Evolutionary conservation across 208 protist species (phyloP).

Genomic region (Acanthamoeba healyi): DNA sequence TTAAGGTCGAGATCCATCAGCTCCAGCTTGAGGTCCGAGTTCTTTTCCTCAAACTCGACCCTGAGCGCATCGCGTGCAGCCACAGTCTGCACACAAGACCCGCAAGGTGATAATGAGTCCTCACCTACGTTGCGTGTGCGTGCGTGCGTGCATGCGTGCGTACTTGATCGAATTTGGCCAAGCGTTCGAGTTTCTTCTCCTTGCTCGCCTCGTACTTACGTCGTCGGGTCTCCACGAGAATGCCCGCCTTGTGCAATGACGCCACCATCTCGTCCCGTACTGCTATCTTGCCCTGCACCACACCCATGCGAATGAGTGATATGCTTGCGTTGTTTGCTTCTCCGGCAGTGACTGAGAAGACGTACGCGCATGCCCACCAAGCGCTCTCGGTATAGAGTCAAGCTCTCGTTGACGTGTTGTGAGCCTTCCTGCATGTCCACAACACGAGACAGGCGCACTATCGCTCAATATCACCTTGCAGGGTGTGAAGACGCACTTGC

Average conservation of each 20-base stretch:
- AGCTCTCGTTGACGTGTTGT: neutral
- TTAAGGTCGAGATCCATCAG: slow-evolving; percentile 53
- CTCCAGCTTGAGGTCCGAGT: slow-evolving; percentile 33
- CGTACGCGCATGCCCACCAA: neutral
- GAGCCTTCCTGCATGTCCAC: neutral
- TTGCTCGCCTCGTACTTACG: slow-evolving; percentile 31
- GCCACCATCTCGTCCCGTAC: neutral
- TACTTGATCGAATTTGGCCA: slow-evolving; percentile 41
- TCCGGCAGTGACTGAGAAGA: neutral
- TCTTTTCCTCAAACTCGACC: neutral
- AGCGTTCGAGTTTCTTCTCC: neutral
- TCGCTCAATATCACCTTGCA: too few species aligned
- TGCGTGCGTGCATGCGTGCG: neutral
- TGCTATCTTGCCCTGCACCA: neutral
- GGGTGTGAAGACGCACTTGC: neutral
- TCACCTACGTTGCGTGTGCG: neutral
- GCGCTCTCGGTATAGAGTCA: neutral
- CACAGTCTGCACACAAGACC: neutral
- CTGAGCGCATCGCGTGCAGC: neutral
- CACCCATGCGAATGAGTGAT: neutral
- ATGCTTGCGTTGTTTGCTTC: too few species aligned
- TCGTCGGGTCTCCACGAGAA: neutral
- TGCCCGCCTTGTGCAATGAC: neutral
- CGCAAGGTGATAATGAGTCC: too few species aligned
- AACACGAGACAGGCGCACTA: too few species aligned